Base-by-base conservation (phyloP, 768 basidiomycete genomes). In the Trametes meyenii region DNA sequence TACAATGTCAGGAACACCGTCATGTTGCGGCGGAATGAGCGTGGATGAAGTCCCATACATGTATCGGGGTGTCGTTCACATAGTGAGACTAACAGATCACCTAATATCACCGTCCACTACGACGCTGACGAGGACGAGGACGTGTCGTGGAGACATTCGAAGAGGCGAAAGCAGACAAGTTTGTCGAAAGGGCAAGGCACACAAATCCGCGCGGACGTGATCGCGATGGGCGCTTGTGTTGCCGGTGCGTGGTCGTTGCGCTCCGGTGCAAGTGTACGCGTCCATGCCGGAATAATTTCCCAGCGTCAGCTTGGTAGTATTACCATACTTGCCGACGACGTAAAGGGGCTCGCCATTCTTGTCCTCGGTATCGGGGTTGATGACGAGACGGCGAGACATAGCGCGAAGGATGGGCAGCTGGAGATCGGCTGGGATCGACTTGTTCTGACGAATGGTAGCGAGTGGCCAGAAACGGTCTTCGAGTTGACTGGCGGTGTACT, bases 381-480 rank as follows among this genome's bases (percentile, higher is more conserved):
- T 33, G 29, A 33, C 29, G 29, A 33, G 29, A 3, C 29, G 3
- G 29, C 29, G 29, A 33, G 60, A 42, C 63, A 73, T 58, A 52
- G 58, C 46, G 52, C 68, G 67, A 36, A 49, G 17, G 69, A 79
- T 67, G 64, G 61, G 62, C 55, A 79, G 69, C 67, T 72, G 71
- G 35, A 70, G 61, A 50, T 72, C 64, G 13, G 29, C 29, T 35
- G 76, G 78, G 64, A 68, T 74, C 58, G 66, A 71, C 66, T 67
- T 69, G 50, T 26, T 43, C 21, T 61, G 45, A 50, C 56, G 26
- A 64, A 51, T 57, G 42, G 42, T 53, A 58, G 36, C 52, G 39
- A 42, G 17, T 55, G 73, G 68, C 55, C 62, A 73, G 55, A 74
- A 70, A 35, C 67, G 59, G 11, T 48, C 50, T 21, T 52, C 66